These are phyloP conservation scores for Arthroderma sp. DNA, from an alignment of 2,329 filamentous ascomycete species.

Conservation along the genomic window DNA sequence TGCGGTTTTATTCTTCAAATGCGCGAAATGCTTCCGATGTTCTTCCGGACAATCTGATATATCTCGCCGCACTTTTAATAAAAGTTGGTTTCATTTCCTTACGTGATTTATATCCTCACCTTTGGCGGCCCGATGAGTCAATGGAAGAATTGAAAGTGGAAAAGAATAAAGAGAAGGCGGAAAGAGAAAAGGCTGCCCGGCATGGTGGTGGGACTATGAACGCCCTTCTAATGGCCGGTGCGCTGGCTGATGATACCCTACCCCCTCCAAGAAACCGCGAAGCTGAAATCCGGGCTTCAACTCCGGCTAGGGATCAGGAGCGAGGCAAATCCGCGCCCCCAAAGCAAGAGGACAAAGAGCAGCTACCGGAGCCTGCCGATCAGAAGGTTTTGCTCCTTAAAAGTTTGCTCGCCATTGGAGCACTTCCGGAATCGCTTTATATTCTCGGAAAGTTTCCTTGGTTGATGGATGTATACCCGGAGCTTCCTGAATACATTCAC, in stretches of 20 bases:
- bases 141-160: slow-evolving; percentile 64
- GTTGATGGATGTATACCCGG: slow-evolving; percentile 73
- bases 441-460: slow-evolving; percentile 86
- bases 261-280: slow-evolving; percentile 43
- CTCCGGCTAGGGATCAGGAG: slow-evolving; percentile 42
- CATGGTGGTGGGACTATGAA: slow-evolving; percentile 62
- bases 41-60: slow-evolving; percentile 83
- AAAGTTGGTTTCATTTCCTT: slow-evolving; percentile 96
- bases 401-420: slow-evolving; percentile 78
- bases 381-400: slow-evolving; percentile 79
- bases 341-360: slow-evolving; percentile 33
- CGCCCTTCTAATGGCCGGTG: slow-evolving; percentile 74
- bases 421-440: slow-evolving; percentile 82
- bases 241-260: slow-evolving; percentile 67
- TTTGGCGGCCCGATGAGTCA: slow-evolving; percentile 70
- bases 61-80: slow-evolving; percentile 79
- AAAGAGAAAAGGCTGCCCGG: slow-evolving; percentile 58
- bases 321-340: slow-evolving; percentile 27
- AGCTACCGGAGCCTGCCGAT: slow-evolving; percentile 61
- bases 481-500: slow-evolving; percentile 68
- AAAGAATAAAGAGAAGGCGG: slow-evolving; percentile 61
- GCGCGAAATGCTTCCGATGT: slow-evolving; percentile 62
- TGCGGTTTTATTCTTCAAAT: slow-evolving; percentile 81
- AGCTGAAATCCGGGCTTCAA: slow-evolving; percentile 35
- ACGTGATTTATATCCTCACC: slow-evolving; percentile 77